These are phyloP conservation scores for Sisymbrium altissimum DNA, from an alignment of 345 rosid species.

Conservation along the genomic window DNA sequence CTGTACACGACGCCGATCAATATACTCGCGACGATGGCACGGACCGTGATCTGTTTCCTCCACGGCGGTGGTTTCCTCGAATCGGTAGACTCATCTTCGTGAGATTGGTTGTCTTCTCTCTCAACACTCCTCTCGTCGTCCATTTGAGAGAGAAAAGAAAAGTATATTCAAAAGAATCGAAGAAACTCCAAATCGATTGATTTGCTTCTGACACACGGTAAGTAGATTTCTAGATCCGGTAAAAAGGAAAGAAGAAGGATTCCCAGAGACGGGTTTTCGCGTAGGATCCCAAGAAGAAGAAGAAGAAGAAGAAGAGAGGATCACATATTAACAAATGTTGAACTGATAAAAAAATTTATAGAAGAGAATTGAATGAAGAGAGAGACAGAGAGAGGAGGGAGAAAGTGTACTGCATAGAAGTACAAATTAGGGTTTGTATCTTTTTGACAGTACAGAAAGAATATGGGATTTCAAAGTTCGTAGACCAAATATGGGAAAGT, in stretches of 20 bases:
- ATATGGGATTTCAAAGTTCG: background rate
- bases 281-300: conserved; percentile 16
- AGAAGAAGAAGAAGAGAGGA: conserved; percentile 13
- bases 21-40: conserved; percentile 69
- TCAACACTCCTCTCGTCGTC: conserved; percentile 1
- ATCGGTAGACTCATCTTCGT: conserved; percentile 20
- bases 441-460: conserved; percentile 15
- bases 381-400: conserved; percentile 8
- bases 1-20: conserved; percentile 77
- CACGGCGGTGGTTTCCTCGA: conserved; percentile 61
- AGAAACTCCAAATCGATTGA: background rate
- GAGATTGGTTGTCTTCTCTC: conserved; percentile 9
- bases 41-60: conserved; percentile 73
- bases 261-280: background rate
- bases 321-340: background rate
- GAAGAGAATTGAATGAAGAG: conserved; percentile 6
- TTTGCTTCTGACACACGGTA: background rate
- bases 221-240: background rate
- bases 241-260: background rate
- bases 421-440: conserved; percentile 18
- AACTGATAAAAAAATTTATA: conserved; percentile 5
- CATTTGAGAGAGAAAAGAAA: background rate
- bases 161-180: background rate
- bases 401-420: conserved; percentile 36
- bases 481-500: conserved; percentile 7